Evolutionary conservation across 2,329 filamentous ascomycete species (phyloP).

Genomic region (Xylaria multiplex): DNA sequence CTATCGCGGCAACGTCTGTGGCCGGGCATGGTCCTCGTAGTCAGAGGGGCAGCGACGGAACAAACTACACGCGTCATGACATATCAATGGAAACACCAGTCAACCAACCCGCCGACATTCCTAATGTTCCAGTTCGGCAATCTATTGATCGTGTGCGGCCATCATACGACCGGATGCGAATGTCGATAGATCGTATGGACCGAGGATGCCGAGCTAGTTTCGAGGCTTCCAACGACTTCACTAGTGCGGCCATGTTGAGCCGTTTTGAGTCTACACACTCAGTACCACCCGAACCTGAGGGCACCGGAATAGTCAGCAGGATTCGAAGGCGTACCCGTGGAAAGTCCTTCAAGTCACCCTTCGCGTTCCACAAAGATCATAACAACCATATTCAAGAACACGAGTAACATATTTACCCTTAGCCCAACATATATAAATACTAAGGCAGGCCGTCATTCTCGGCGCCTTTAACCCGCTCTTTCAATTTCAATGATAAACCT

Average conservation of each 20-base stretch:
- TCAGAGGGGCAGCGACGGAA: constrained; percentile 93
- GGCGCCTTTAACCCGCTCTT: constrained; percentile 24
- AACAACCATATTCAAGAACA: constrained; percentile 47
- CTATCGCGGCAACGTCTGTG: constrained; percentile 76
- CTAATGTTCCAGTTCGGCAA: constrained; percentile 52
- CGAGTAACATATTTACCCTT: constrained; percentile 39
- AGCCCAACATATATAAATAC: background rate
- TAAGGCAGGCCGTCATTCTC: background rate
- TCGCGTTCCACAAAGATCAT: constrained; percentile 45
- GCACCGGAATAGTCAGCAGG: constrained; percentile 45
- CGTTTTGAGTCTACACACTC: constrained; percentile 81
- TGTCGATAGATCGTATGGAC: constrained; percentile 78
- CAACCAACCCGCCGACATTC: constrained; percentile 43
- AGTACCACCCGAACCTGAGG: constrained; percentile 37
- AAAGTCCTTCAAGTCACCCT: constrained; percentile 50
- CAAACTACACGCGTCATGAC: constrained; percentile 81
- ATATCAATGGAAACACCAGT: constrained; percentile 65
- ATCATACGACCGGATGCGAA: constrained; percentile 87
- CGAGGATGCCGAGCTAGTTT: constrained; percentile 77
- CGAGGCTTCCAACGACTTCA: constrained; percentile 90
- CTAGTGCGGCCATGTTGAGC: constrained; percentile 84
- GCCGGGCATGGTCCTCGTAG: constrained; percentile 80
- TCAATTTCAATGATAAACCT: constrained; percentile 43
- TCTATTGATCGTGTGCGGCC: constrained; percentile 77
- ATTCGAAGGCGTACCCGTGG: constrained; percentile 50